Evolutionary conservation across 2,329 filamentous ascomycete genomes (phyloP), one percentile per base, ranked within the genome.

Genomic region (Thelonectria blattea): DNA sequence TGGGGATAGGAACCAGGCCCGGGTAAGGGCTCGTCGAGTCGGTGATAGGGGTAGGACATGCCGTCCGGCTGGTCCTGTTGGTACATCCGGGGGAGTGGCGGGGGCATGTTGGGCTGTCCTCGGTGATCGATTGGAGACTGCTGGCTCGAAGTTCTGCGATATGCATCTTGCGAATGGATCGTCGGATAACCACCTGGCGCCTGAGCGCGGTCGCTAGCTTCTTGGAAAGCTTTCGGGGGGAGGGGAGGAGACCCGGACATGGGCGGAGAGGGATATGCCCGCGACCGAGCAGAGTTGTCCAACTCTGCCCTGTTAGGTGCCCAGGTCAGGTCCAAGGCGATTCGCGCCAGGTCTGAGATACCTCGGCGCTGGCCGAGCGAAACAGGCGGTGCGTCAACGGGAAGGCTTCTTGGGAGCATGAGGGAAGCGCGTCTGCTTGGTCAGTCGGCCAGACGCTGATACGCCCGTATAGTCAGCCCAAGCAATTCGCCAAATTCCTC

Each of bases 241-340:
- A 83, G 79, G 69, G 82, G 82, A 72, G 87, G 85, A 80, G 87
- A 88, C 74, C 85, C 86, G 81, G 88, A 89, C 88, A 90, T 90
- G 83, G 88, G 88, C 80, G 88, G 87, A 82, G 88, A 90, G 75
- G 87, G 87, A 79, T 90, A 90, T 74, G 83, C 85, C 81, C 80
- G 80, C 73, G 79, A 79, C 72, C 80, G 81, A 79, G 81, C 80
- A 81, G 80, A 82, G 79, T 80, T 78, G 78, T 83, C 80, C 80
- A 65, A 65, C 66, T 70, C 70, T 71, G 72, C 78, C 78, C 82
- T 83, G 81, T 75, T 79, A 80, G 79, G 80, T 78, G 78, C 85
- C 69, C 72, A 69, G 43, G 63, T 66, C 65, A 71, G 56, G 49
- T 73, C 65, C 76, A 83, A 78, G 76, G 87, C 83, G 71, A 85